phyloP scores from a whole-genome alignment of 176 grass and related monocot species.

The Urochloa ruziziensis region DNA sequence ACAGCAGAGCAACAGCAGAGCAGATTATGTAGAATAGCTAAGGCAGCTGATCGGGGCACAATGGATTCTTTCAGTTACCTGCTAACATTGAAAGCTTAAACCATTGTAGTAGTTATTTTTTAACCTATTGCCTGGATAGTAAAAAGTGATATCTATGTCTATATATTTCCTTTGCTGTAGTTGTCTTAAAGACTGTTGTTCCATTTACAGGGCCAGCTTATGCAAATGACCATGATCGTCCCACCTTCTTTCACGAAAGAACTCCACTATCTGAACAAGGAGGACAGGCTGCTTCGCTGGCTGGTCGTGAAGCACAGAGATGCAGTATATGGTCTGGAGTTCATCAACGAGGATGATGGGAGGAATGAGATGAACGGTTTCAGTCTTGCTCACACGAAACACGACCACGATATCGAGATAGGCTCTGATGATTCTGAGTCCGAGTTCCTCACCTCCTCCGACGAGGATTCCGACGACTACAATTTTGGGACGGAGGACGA shows the following conservation, averaged over 20 bases:
- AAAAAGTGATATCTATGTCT: neutral
- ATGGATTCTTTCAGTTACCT: neutral
- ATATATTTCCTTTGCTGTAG: neutral
- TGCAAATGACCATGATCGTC: constrained; percentile 97
- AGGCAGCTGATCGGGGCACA: neutral
- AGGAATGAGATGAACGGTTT: constrained; percentile 47
- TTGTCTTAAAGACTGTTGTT: neutral
- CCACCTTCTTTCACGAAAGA: constrained; percentile 78
- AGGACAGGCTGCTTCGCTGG: constrained; percentile 81
- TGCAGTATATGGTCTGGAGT: constrained; percentile 70
- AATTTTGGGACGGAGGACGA: too few species aligned
- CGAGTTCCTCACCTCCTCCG: neutral
- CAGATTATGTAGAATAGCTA: neutral
- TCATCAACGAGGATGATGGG: constrained; percentile 65
- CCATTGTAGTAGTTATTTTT: neutral
- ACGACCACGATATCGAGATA: neutral
- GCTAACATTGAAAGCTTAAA: neutral
- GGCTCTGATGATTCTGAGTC: constrained; percentile 1
- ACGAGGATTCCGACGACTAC: neutral
- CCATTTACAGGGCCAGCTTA: constrained; percentile 74
- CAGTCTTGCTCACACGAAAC: neutral
- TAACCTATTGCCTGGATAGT: neutral
- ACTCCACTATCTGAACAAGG: constrained; percentile 95
- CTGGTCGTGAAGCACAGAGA: constrained; percentile 87
- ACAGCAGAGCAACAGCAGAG: neutral